Conservation (phyloP, 495 filamentous ascomycete species). For the Penicillium daleae region DNA sequence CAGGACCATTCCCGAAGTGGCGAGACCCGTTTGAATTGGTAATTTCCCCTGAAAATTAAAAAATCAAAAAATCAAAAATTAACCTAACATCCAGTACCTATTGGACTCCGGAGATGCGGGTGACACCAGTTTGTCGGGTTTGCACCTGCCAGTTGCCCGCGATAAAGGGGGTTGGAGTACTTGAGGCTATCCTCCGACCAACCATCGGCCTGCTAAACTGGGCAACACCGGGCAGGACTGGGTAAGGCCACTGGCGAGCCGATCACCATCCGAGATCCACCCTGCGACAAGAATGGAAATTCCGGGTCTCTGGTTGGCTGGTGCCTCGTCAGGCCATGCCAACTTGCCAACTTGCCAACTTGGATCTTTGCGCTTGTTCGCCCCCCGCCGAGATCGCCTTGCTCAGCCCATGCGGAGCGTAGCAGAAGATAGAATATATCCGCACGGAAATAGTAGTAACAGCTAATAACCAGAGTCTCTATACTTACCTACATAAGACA, state of each 20-base stretch:
- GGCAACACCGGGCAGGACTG: not conserved
- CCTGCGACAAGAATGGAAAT: slow-evolving; percentile 6
- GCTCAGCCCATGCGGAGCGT: slow-evolving; percentile 14
- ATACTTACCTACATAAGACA: no score
- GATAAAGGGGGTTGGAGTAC: slow-evolving; percentile 5
- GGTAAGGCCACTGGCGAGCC: slow-evolving; percentile 47
- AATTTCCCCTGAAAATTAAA: slow-evolving; percentile 25
- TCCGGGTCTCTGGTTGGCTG: slow-evolving; percentile 25
- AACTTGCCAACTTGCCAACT: no score
- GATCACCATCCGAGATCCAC: slow-evolving; percentile 37
- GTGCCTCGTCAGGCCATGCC: slow-evolving; percentile 15
- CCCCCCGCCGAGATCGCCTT: not conserved
- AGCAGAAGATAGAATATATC: no score
- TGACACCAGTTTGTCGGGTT: not conserved
- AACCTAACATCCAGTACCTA: no score
- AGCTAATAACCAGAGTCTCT: no score
- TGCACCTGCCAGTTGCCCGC: not conserved
- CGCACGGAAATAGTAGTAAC: no score
- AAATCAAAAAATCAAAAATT: no score
- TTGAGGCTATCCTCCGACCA: not conserved
- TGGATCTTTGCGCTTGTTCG: not conserved
- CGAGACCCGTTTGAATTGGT: slow-evolving; percentile 35
- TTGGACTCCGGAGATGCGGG: not conserved
- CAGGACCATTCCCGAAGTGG: slow-evolving; percentile 49
- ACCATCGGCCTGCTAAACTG: not conserved